Percentiles rank a stretch among this genome's conserved stretches.
phyloP scores from a whole-genome alignment of 257 asterid genomes.

The Lycium barbarum region DNA sequence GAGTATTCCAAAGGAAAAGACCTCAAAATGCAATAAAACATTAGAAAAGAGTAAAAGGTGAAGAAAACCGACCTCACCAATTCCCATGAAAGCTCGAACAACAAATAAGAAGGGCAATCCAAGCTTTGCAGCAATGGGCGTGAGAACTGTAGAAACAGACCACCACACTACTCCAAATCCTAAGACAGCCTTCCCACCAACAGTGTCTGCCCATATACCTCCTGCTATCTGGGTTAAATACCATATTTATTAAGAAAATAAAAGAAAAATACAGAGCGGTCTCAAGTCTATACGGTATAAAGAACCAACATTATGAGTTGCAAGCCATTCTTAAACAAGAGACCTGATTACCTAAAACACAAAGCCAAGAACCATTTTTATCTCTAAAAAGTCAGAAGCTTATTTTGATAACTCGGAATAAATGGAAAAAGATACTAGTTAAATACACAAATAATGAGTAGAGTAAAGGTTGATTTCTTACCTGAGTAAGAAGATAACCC shows the following conservation, averaged over 20 bases:
- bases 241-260: constrained; percentile 16
- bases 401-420: constrained; percentile 20
- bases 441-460: constrained; percentile 23
- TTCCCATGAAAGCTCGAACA: constrained; percentile 90
- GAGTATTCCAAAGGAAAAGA: neutral
- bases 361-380: neutral
- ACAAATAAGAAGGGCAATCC: constrained; percentile 88
- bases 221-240: constrained; percentile 75
- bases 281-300: constrained; percentile 2
- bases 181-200: constrained; percentile 86
- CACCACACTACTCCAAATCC: constrained; percentile 98
- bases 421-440: neutral
- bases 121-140: constrained; percentile 84
- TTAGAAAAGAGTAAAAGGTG: neutral
- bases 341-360: neutral
- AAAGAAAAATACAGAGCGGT: constrained; percentile 30
- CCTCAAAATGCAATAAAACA: constrained; percentile 7
- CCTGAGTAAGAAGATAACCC: constrained; percentile 99
- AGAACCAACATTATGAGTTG: neutral
- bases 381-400: constrained; percentile 1
- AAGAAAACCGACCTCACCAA: constrained; percentile 80
- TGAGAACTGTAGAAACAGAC: constrained; percentile 81
- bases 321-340: neutral
- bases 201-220: constrained; percentile 96
- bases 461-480: constrained; percentile 32